Evolutionary conservation across 1,139 yeast species (phyloP).

Genomic region (Arxiozyma bovina): DNA sequence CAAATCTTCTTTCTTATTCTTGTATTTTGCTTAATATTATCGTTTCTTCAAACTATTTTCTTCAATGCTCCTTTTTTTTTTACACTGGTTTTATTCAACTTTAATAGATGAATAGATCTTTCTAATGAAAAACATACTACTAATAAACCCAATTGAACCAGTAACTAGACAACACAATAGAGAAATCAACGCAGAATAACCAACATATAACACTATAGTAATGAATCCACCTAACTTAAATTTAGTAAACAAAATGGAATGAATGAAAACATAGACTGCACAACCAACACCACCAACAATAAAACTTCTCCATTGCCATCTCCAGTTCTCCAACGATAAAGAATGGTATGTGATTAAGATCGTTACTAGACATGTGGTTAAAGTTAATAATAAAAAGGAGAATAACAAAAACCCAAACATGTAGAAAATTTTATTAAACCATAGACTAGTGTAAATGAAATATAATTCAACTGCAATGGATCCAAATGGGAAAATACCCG

Average conservation of each 20-base stretch:
- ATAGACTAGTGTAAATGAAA: conserved; percentile 74
- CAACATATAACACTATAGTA: conserved; percentile 70
- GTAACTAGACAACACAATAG: conserved; percentile 68
- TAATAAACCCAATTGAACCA: conserved; percentile 79
- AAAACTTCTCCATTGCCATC: conserved; percentile 96
- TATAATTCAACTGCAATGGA: conserved; percentile 92
- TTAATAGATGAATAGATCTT: conserved; percentile 78
- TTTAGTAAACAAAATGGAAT: conserved; percentile 66
- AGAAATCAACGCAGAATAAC: conserved; percentile 74
- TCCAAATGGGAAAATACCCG: conserved; percentile 93
- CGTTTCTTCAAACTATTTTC: too few species aligned
- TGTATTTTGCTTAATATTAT: too few species aligned
- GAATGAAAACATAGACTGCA: conserved; percentile 72
- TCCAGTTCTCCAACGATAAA: conserved; percentile 82
- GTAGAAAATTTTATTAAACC: conserved; percentile 91
- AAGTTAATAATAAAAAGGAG: conserved; percentile 71
- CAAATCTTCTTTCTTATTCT: neutral
- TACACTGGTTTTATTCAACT: conserved; percentile 45
- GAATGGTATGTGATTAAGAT: conserved; percentile 75
- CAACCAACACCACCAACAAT: conserved; percentile 79
- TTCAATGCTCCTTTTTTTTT: too few species aligned
- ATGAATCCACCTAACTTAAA: conserved; percentile 65
- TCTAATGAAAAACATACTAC: conserved; percentile 66
- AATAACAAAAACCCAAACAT: conserved; percentile 96
- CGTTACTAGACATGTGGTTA: conserved; percentile 77